Evolutionary conservation across 2,329 filamentous ascomycete species (phyloP), one percentile per base, ranked within the genome.

Genomic region (Alternaria sp.): DNA sequence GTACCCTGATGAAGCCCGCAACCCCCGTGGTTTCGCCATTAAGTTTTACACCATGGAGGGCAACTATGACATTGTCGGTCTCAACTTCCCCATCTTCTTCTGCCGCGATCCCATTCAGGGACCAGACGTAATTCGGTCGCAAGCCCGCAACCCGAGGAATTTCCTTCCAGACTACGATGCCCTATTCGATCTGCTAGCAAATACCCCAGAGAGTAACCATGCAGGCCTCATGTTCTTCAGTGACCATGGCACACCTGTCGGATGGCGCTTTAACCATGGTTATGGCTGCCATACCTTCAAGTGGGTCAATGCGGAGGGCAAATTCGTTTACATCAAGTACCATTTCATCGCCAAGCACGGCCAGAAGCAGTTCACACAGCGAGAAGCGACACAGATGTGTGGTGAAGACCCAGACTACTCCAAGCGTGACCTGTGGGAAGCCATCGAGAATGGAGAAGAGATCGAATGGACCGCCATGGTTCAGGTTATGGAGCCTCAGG

Each of bases 251-350:
- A 85, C 82, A 2, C 83, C 83, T 1, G 72, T 79, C 12, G 82
- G 81, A 22, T 84, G 81, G 80, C 73, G 79, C 5, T 78, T 73
- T 60, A 74, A 74, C 32, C 71, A 74, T 36, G 73, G 80, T 8
- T 83, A 83, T 60, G 80, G 81, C 27, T 82, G 82, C 61, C 81
- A 84, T 62, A 82, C 81, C 1, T 83, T 83, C 73, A 82, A 80
- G 70, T 82, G 79, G 74, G 79, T 83, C 36, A 84, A 85, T 58
- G 74, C 78, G 49, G 69, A 84, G 3, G 82, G 83, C 50, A 74
- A 79, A 36, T 85, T 84, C 54, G 81, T 84, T 22, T 85, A 85
- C 73, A 82, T 83, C 77, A 85, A 84, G 73, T 83, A 82, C 71
- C 81, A 84, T 70, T 83, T 84, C 68, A 74, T 81, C 11, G 79